Evolutionary conservation across 106 monocot genomes (phyloP).

Genomic region (Narthecium ossifragum): DNA sequence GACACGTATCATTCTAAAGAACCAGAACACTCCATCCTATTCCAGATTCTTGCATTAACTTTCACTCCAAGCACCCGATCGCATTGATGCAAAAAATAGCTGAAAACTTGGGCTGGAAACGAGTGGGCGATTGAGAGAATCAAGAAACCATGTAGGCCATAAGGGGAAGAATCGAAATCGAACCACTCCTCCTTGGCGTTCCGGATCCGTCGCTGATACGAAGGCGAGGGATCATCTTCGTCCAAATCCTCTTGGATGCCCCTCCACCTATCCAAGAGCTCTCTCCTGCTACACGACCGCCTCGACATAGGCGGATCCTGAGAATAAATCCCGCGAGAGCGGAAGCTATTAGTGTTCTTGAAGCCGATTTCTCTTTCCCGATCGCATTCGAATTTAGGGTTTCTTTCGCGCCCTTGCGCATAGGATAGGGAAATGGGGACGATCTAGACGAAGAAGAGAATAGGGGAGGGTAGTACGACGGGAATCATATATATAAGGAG

Average conservation of each 20-base stretch:
- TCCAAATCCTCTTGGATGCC: conserved; percentile 37
- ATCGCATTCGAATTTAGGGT: too few species aligned
- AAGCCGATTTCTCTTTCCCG: too few species aligned
- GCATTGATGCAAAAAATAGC: background rate
- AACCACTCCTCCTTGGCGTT: conserved; percentile 39
- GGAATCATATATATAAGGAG: too few species aligned
- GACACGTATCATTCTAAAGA: background rate
- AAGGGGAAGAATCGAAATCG: background rate
- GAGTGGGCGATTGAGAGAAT: background rate
- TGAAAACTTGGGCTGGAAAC: background rate
- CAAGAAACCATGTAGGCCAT: background rate
- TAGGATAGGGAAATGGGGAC: too few species aligned
- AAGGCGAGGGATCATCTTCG: conserved; percentile 21
- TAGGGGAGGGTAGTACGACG: too few species aligned
- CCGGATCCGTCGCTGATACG: conserved; percentile 9
- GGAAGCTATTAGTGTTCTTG: too few species aligned
- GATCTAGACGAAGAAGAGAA: too few species aligned
- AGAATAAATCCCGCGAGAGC: too few species aligned
- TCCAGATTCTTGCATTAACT: background rate
- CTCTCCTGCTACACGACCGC: conserved; percentile 16
- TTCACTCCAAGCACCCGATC: background rate
- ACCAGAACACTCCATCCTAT: background rate
- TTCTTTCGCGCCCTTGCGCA: too few species aligned
- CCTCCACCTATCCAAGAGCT: conserved; percentile 40
- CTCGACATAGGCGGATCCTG: conserved; percentile 17